These are phyloP conservation scores for Zangia roseola DNA, from an alignment of 768 basidiomycete genomes.

Conservation along the genomic window DNA sequence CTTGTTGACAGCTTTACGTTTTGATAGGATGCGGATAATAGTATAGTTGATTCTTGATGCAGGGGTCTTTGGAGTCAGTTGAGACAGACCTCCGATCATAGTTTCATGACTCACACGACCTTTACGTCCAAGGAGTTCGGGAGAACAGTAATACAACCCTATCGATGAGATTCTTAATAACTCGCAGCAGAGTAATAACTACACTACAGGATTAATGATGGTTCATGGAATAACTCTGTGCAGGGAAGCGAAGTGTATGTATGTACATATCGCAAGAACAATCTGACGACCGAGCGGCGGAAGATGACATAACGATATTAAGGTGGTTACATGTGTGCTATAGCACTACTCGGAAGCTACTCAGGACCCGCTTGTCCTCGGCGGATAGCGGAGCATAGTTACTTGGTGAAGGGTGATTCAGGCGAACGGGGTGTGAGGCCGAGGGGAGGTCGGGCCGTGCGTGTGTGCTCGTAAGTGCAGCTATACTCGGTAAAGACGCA, in stretches of 20 bases:
- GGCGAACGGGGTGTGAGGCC: conserved; percentile 12
- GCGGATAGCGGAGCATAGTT: conserved; percentile 44
- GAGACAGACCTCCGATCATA: no score
- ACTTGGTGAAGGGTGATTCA: conserved; percentile 25
- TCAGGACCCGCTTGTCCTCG: conserved; percentile 59
- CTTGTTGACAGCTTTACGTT: no score
- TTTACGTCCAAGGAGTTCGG: neutral
- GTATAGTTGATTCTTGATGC: no score
- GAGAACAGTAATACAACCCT: neutral
- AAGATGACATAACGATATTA: conserved; percentile 1
- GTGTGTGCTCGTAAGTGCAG: conserved; percentile 12
- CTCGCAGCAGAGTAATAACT: neutral
- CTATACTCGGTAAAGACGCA: conserved; percentile 25
- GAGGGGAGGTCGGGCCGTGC: conserved; percentile 1
- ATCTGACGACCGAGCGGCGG: neutral
- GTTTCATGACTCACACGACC: neutral
- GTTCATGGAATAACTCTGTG: neutral
- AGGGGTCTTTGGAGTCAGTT: no score
- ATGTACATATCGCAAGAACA: neutral
- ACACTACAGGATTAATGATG: conserved; percentile 1
- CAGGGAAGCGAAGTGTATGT: conserved; percentile 4
- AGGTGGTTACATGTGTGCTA: conserved; percentile 25
- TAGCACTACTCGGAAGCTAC: conserved; percentile 53
- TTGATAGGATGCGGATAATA: no score
- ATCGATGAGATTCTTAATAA: neutral